A percentile compares a stretch with the other conserved stretches of the same genome.
phyloP scores from a whole-genome alignment of 2,329 filamentous ascomycete genomes.

The Epicoccum sorghinum region DNA sequence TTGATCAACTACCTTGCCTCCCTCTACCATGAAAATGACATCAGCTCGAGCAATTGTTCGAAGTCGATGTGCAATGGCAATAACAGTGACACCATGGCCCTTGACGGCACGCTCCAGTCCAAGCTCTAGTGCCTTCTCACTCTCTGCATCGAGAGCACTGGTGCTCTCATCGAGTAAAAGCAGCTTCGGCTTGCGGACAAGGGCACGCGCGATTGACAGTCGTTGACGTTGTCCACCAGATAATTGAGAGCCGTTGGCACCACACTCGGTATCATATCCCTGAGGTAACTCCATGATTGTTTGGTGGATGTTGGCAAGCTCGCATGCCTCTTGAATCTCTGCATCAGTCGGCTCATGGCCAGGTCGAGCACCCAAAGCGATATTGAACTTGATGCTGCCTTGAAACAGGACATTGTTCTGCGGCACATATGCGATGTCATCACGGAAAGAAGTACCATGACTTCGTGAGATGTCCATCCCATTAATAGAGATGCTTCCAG shows the following conservation, averaged over 20 bases:
- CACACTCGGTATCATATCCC: conserved; percentile 66
- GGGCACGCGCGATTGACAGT: conserved; percentile 51
- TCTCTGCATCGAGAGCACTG: conserved; percentile 52
- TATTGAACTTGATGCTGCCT: conserved; percentile 56
- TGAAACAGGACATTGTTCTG: conserved; percentile 57
- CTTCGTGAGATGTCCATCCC: conserved; percentile 54
- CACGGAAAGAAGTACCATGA: conserved; percentile 48
- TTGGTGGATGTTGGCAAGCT: conserved; percentile 73
- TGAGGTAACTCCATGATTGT: conserved; percentile 67
- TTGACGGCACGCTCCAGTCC: conserved; percentile 48
- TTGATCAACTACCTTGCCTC: conserved; percentile 55
- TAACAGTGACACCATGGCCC: conserved; percentile 47
- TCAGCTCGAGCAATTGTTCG: conserved; percentile 52
- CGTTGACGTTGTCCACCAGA: conserved; percentile 53
- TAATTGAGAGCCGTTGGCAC: conserved; percentile 49
- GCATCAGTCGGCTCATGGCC: conserved; percentile 61
- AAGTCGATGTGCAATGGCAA: conserved; percentile 54
- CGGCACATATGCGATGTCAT: conserved; percentile 55
- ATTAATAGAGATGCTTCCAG: conserved; percentile 61
- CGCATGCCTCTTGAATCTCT: conserved; percentile 71
- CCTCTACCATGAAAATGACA: conserved; percentile 56
- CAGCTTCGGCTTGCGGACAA: conserved; percentile 51
- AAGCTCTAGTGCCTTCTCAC: conserved; percentile 48
- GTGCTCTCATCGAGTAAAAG: conserved; percentile 53
- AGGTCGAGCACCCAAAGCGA: conserved; percentile 57